Conservation (phyloP, 1,139 yeast species). For the Pneumocystis oryctolagi region DNA sequence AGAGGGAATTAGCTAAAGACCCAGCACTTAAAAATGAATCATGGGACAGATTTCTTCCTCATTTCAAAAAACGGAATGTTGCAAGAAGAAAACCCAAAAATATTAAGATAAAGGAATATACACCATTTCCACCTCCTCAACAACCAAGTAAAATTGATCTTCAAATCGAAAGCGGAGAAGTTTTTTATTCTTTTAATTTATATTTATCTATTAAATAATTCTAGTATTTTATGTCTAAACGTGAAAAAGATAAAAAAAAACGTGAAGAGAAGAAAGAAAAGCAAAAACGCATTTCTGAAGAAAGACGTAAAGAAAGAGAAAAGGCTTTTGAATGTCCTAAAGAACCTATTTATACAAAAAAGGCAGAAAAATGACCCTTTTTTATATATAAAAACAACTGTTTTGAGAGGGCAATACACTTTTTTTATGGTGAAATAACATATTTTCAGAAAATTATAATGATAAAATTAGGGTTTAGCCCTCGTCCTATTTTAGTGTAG, state of each 20-base stretch:
- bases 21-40: constrained; percentile 93
- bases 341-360: constrained; percentile 27
- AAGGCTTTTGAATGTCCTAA: constrained; percentile 77
- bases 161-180: constrained; percentile 94
- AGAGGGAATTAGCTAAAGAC: constrained; percentile 81
- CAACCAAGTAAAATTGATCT: constrained; percentile 93
- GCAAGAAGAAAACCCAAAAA: constrained; percentile 80
- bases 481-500: too few relatives aligned
- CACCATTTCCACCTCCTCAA: constrained; percentile 99
- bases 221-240: constrained; percentile 43
- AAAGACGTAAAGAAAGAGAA: constrained; percentile 53
- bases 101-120: constrained; percentile 65
- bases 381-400: not conserved
- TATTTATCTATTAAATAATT: constrained; percentile 71
- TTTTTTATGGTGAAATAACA: too few relatives aligned
- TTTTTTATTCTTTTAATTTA: not conserved
- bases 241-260: constrained; percentile 46
- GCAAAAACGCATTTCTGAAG: constrained; percentile 55
- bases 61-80: constrained; percentile 90
- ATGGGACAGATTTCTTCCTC: constrained; percentile 94
- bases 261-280: constrained; percentile 42
- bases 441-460: too few relatives aligned
- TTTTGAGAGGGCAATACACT: not conserved
- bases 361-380: not conserved
- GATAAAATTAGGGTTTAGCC: too few relatives aligned